These are phyloP conservation scores for Saturnispora mendoncae DNA, from an alignment of 805 yeast species.

Conservation along the genomic window DNA sequence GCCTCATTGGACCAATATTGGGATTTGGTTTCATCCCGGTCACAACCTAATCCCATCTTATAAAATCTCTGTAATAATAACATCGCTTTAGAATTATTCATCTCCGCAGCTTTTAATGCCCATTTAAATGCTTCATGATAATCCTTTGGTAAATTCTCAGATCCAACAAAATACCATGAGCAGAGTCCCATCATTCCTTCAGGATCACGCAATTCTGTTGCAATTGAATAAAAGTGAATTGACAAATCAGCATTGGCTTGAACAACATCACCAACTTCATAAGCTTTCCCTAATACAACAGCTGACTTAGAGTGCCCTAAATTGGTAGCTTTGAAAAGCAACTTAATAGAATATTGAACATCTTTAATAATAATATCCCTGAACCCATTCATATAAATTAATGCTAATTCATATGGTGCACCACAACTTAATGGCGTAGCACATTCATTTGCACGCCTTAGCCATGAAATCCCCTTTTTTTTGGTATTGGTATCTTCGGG, in stretches of 20 bases:
- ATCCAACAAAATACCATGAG: constrained; percentile 94
- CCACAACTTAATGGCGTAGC: constrained; percentile 81
- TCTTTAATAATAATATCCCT: constrained; percentile 82
- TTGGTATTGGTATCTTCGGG: constrained; percentile 58
- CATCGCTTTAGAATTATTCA: constrained; percentile 74
- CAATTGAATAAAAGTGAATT: constrained; percentile 86
- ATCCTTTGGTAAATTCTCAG: constrained; percentile 75
- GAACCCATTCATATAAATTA: constrained; percentile 76
- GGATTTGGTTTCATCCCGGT: constrained; percentile 45
- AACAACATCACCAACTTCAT: constrained; percentile 71
- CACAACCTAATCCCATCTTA: constrained; percentile 84
- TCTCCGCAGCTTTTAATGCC: constrained; percentile 80
- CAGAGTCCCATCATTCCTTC: constrained; percentile 88
- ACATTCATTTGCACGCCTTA: constrained; percentile 72
- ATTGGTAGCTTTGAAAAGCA: constrained; percentile 82
- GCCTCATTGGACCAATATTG: constrained; percentile 71
- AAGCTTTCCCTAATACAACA: constrained; percentile 68
- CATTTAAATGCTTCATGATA: constrained; percentile 86
- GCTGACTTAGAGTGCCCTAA: constrained; percentile 80
- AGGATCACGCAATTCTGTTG: constrained; percentile 82
- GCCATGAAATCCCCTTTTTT: constrained; percentile 87
- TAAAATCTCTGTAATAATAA: constrained; percentile 74
- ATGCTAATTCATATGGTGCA: constrained; percentile 91
- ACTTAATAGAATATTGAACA: constrained; percentile 70
- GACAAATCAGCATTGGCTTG: constrained; percentile 76